These are phyloP conservation scores for Claviceps citrina DNA, from an alignment of 2,329 filamentous ascomycete genomes.

Conservation along the genomic window DNA sequence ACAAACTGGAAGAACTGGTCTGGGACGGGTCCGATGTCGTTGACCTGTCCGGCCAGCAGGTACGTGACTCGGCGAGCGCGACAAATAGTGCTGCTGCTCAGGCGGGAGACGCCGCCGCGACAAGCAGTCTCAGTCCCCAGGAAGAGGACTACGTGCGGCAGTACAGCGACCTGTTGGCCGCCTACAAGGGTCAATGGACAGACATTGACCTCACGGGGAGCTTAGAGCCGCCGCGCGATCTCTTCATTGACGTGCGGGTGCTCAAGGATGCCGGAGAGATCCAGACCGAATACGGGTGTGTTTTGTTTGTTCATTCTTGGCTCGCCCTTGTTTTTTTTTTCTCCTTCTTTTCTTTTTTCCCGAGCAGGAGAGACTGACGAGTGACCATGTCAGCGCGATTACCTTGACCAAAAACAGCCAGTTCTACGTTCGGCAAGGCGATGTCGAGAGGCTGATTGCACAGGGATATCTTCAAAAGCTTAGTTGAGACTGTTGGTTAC, in stretches of 20 bases:
- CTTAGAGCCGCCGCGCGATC: conserved; percentile 80
- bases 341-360: background rate
- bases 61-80: conserved; percentile 22
- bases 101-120: conserved; percentile 33
- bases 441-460: conserved; percentile 85
- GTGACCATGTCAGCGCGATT: conserved; percentile 50
- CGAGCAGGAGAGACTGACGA: too few relatives aligned
- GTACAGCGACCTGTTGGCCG: conserved; percentile 83
- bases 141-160: conserved; percentile 92
- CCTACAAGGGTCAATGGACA: conserved; percentile 96
- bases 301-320: background rate
- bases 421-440: conserved; percentile 88
- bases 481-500: conserved; percentile 35
- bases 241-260: conserved; percentile 94
- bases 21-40: conserved; percentile 80
- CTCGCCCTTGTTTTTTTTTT: background rate
- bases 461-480: conserved; percentile 91
- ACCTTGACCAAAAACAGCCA: conserved; percentile 96
- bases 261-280: conserved; percentile 96
- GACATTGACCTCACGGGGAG: conserved; percentile 92
- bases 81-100: conserved; percentile 17
- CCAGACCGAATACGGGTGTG: conserved; percentile 90
- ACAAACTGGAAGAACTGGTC: conserved; percentile 84
- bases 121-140: conserved; percentile 78
- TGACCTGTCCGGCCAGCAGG: conserved; percentile 48